phyloP scores from a whole-genome alignment of 2,329 filamentous ascomycete genomes.

The Clonostachys byssicola region DNA sequence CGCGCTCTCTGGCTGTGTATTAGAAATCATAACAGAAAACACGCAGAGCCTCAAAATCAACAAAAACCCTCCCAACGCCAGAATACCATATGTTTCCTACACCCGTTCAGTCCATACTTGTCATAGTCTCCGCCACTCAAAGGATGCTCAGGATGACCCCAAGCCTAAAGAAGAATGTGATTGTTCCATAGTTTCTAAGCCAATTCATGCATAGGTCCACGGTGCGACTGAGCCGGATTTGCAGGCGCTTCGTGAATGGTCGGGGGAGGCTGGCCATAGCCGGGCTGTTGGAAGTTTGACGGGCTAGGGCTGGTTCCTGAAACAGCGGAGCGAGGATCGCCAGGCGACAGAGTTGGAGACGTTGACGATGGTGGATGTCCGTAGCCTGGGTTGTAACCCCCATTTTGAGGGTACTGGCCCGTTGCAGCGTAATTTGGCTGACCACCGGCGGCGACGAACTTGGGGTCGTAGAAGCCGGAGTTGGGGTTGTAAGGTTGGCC shows the following conservation, averaged over 20 bases:
- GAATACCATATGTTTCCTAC: too few species aligned
- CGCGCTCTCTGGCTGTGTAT: too few species aligned
- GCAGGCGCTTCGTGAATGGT: constrained; percentile 31
- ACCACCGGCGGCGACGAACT: constrained; percentile 8
- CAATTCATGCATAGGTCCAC: constrained; percentile 35
- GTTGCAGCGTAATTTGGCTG: constrained; percentile 11
- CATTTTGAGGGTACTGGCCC: constrained; percentile 11
- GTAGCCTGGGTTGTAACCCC: constrained; percentile 9
- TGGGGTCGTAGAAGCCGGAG: constrained; percentile 17
- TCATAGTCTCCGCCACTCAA: too few species aligned
- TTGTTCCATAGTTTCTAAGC: constrained; percentile 7
- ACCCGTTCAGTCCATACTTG: too few species aligned
- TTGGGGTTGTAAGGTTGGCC: constrained; percentile 2
- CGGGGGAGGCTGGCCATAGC: constrained; percentile 8
- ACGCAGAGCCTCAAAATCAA: too few species aligned
- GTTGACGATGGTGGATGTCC: not conserved
- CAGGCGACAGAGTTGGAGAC: not conserved
- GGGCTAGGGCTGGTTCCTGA: not conserved
- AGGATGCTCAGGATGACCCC: too few species aligned
- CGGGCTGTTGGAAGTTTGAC: not conserved
- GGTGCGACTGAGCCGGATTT: constrained; percentile 25
- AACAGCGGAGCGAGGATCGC: not conserved
- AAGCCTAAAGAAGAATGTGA: too few species aligned
- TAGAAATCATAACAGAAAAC: too few species aligned
- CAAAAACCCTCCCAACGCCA: too few species aligned